Evolutionary conservation across 768 basidiomycete species (phyloP), one percentile per base, ranked within the genome.

Genomic region (Sarcodon aspratus): DNA sequence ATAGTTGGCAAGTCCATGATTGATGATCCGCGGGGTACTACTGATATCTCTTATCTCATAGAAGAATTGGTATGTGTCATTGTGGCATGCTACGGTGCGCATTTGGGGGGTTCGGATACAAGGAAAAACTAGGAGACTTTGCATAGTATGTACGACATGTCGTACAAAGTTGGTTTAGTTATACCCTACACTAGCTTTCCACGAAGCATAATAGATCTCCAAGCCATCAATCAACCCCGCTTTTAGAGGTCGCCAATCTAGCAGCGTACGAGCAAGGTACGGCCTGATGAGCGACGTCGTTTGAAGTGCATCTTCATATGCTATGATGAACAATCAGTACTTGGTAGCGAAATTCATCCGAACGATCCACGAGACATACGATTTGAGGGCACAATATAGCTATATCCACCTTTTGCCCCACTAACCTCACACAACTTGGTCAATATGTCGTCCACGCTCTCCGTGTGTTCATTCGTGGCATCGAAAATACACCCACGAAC

Each of bases 231-330:
- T 59, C 11, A 75, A 46, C 2, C 69, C 63, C 35, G 63, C 55
- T 55, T 71, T 74, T 48, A 59, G 63, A 1, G 70, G 69, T 9
- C 54, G 52, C 73, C 74, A 75, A 1, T 69, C 73, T 1, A 71
- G 59, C 40, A 75, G 55, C 0, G 69, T 60, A 11, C 70, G 60
- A 1, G 65, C 72, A 5, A 71, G 60, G 46, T 69, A 66, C 8
- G 66, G 68, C 0, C 71, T 63, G 0, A 68, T 35, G 12, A 68
- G 51, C 1, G 51, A 40, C 2, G 64, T 67, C 7, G 66, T 61
- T 1, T 50, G 45, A 35, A 69, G 35, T 1, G 69, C 69, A 1
- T 51, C 56, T 50, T 72, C 70, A 50, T 62, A 70, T 9, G 57
- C 70, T 72, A 44, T 5, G 11, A 11, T 11, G 12, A 10, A 15